Evolutionary conservation across 2,329 filamentous ascomycete genomes (phyloP).

Genomic region (Rasamsonia emersonii): DNA sequence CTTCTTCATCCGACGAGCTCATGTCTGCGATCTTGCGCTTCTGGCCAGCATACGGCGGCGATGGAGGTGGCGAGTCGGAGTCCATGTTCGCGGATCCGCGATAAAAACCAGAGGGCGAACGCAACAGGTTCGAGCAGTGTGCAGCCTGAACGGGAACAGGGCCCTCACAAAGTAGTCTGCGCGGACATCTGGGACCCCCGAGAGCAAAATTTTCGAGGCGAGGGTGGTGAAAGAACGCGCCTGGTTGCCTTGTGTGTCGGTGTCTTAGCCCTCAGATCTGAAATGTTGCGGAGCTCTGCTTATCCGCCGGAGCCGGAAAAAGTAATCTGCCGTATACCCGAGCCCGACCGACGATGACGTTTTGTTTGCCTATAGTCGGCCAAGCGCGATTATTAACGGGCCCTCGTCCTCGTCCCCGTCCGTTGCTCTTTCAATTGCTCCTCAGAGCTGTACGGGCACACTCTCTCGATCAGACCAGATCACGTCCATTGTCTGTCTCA

Average conservation of each 20-base stretch:
- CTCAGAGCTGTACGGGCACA: not conserved
- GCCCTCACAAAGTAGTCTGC: no score
- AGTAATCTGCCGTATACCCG: not conserved
- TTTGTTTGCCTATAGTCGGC: constrained; percentile 8
- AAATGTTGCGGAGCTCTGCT: not conserved
- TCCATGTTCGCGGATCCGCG: constrained; percentile 5
- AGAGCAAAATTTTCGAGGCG: no score
- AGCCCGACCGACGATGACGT: constrained; percentile 9
- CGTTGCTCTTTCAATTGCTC: not conserved
- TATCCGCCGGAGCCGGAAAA: constrained; percentile 5
- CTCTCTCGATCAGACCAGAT: no score
- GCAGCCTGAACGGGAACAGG: no score
- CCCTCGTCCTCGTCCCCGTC: no score
- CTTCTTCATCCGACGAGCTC: constrained; percentile 32
- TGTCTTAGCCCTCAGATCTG: not conserved
- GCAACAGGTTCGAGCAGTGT: no score
- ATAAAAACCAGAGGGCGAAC: no score
- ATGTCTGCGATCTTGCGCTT: constrained; percentile 35
- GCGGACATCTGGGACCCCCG: no score
- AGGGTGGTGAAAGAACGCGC: no score
- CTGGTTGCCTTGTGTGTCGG: no score
- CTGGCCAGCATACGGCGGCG: constrained; percentile 25
- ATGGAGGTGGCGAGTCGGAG: constrained; percentile 21
- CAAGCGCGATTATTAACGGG: no score
- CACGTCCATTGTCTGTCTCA: no score